Conservation (phyloP, 2,329 filamentous ascomycete species). For the Pseudomassariella vexata region DNA sequence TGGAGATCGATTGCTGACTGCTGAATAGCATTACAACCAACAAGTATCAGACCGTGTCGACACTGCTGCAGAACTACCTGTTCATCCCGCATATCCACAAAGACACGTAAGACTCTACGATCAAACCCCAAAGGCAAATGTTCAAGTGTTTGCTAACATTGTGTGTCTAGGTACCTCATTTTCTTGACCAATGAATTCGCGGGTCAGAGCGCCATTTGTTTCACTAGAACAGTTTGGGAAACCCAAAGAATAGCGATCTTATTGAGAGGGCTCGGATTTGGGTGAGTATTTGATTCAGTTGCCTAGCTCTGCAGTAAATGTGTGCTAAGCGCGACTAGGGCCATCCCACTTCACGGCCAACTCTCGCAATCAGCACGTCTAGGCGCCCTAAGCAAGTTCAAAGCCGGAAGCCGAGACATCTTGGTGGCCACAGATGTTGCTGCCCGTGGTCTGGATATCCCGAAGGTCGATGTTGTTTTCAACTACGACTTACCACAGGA, state of each 20-base stretch:
- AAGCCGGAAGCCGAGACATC: constrained; percentile 71
- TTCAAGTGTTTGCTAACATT: too few relatives aligned
- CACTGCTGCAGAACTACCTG: constrained; percentile 77
- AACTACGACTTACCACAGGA: constrained; percentile 82
- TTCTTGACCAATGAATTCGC: constrained; percentile 80
- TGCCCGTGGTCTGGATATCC: constrained; percentile 86
- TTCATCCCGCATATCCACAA: constrained; percentile 85
- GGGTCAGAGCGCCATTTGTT: constrained; percentile 84
- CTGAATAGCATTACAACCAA: constrained; percentile 74
- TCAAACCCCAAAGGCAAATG: too few relatives aligned
- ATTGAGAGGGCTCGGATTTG: constrained; percentile 77
- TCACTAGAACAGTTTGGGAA: constrained; percentile 88
- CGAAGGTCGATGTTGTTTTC: constrained; percentile 80
- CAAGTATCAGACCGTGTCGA: constrained; percentile 89
- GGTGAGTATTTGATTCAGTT: too few relatives aligned
- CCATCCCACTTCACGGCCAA: constrained; percentile 89
- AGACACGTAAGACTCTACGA: too few relatives aligned
- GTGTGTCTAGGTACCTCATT: too few relatives aligned
- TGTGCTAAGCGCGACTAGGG: too few relatives aligned
- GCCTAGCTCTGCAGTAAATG: too few relatives aligned
- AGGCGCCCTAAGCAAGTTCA: constrained; percentile 87
- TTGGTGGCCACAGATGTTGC: constrained; percentile 93
- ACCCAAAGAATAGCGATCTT: constrained; percentile 81
- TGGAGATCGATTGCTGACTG: too few relatives aligned
- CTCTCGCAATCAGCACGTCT: constrained; percentile 82